Percentiles rank a stretch among this genome's conserved stretches.
Evolutionary conservation across 192 early-diverging fungal genomes (phyloP).

Genomic region (Coemansia sp.): DNA sequence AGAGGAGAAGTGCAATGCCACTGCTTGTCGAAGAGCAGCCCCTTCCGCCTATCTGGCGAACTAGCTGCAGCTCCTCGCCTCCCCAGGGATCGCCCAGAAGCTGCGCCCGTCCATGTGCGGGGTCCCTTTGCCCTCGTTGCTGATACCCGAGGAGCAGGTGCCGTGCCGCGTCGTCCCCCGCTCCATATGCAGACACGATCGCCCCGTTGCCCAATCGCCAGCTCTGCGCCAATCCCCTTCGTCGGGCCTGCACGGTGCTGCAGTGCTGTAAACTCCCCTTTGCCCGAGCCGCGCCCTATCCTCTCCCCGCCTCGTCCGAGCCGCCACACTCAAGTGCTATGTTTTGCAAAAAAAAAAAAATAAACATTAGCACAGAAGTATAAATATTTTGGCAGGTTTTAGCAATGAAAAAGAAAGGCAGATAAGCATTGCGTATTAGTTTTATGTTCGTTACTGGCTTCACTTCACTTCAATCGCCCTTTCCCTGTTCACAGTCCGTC

Average conservation of each 20-base stretch:
- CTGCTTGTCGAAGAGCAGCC: not conserved
- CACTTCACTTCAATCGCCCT: too few relatives aligned
- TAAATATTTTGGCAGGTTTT: too few relatives aligned
- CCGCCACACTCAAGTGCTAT: too few relatives aligned
- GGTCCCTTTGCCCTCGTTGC: not conserved
- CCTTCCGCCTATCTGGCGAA: not conserved
- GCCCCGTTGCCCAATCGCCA: constrained; percentile 13
- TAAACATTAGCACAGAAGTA: too few relatives aligned
- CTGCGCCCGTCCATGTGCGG: not conserved
- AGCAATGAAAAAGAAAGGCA: too few relatives aligned
- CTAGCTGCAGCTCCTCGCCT: constrained; percentile 3
- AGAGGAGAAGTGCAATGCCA: not conserved
- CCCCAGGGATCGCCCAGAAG: constrained; percentile 10
- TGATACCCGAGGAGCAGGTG: constrained; percentile 4
- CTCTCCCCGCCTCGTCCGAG: too few relatives aligned
- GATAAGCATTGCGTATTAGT: too few relatives aligned
- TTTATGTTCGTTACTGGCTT: too few relatives aligned
- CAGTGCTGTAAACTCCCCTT: not conserved
- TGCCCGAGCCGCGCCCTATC: not conserved
- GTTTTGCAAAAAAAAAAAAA: too few relatives aligned
- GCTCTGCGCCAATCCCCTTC: constrained; percentile 9
- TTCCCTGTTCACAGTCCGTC: too few relatives aligned
- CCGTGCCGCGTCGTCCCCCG: too few relatives aligned
- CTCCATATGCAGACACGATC: constrained; percentile 9
- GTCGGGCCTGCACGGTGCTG: constrained; percentile 3